phyloP scores from a whole-genome alignment of 306 rosid species.

The Leucaena leucocephala region DNA sequence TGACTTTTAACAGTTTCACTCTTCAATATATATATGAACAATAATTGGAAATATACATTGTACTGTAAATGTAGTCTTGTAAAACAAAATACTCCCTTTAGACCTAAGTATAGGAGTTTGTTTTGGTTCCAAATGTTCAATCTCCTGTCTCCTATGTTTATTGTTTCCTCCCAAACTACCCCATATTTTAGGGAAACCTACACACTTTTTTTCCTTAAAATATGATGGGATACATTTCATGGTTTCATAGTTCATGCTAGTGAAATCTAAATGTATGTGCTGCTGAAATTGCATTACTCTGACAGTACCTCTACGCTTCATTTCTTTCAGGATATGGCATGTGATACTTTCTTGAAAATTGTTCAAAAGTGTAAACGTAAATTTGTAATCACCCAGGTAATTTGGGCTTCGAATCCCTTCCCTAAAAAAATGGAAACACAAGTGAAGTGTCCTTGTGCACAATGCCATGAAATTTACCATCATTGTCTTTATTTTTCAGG shows the following conservation, averaged over 20 bases:
- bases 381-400: slow-evolving; percentile 90
- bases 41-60: background rate
- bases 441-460: background rate
- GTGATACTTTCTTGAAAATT: slow-evolving; percentile 93
- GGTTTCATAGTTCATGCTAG: background rate
- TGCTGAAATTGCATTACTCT: background rate
- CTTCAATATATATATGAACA: too few relatives aligned
- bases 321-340: slow-evolving; percentile 91
- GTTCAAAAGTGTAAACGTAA: slow-evolving; percentile 98
- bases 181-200: too few relatives aligned
- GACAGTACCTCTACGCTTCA: background rate
- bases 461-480: slow-evolving; percentile 6
- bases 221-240: background rate
- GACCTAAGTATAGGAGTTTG: too few relatives aligned
- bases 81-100: background rate
- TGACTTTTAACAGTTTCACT: background rate
- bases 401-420: background rate
- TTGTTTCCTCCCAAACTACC: too few relatives aligned
- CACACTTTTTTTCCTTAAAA: too few relatives aligned
- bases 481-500: slow-evolving; percentile 52
- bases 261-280: background rate
- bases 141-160: too few relatives aligned
- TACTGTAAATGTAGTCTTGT: background rate
- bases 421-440: background rate
- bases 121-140: too few relatives aligned